Evolutionary conservation across 192 early-diverging fungal species (phyloP), one percentile per base, ranked within the genome.

Genomic region (Fimicolochytrium jonesii): DNA sequence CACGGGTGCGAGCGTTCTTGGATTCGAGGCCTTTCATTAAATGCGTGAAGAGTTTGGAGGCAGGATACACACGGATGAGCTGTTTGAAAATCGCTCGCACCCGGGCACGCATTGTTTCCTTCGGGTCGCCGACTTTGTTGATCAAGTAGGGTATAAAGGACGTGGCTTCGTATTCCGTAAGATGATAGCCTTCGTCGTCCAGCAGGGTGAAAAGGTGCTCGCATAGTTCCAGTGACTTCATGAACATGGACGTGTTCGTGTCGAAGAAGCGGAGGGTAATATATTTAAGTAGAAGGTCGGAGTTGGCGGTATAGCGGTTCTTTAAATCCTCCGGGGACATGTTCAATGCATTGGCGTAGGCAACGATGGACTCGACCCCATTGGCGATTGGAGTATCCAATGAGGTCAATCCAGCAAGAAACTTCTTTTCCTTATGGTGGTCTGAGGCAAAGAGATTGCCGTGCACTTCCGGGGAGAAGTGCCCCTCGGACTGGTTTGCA

Each of bases 211-310:
- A 67, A 49, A 93, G 59, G 37, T 88, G 87, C 65, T 95, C 88
- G 2, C 92, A 68, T 6, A 94, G 52, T 20, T 94, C 92, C 36
- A 95, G 71, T 56, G 85, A 86, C 66, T 92, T 92, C 22, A 95
- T 78, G 30, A 94, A 73, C 66, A 91, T 90, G 53, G 81, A 89
- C 0, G 93, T 95, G 48, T 87, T 91, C n/a, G 91, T 92, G 55
- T 95, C 93, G 70, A 88, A 91, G 77, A 95, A 90, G 13, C 93
- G 85, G 18, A 95, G 73, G 23, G 91, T 93, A 37, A 91, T 57
- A 62, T 94, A 95, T 56, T 93, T 94, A 34, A 95, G 77, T 36
- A 94, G 61, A 9, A 95, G 59, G 60, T 95, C 93, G 0, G 82
- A 69, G 70, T 87, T 86, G n/a, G 84, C 82, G 7, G 91, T 59